These are phyloP conservation scores for Moniliophthora roreri DNA, from an alignment of 1,284 basidiomycete species.

Conservation along the genomic window DNA sequence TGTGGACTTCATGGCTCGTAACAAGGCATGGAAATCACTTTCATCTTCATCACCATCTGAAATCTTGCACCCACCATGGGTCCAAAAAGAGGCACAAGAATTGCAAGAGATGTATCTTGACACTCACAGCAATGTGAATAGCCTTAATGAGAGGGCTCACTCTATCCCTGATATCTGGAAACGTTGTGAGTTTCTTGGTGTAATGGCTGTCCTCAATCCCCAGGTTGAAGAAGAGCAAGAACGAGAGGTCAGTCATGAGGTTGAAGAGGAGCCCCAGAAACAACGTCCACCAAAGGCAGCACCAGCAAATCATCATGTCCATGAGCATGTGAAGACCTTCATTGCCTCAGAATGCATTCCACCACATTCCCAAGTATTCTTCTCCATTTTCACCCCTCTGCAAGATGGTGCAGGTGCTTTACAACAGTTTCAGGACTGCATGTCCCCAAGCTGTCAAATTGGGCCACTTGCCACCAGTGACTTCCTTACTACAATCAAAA, in stretches of 20 bases:
- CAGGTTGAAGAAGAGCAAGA: slow-evolving; percentile 50
- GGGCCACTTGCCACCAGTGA: slow-evolving; percentile 29
- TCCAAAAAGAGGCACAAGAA: slow-evolving; percentile 36
- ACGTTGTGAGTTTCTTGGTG: slow-evolving; percentile 28
- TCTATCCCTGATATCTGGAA: slow-evolving; percentile 24
- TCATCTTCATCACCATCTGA: neutral
- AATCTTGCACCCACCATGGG: slow-evolving; percentile 30
- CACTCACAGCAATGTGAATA: neutral
- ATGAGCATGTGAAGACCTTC: slow-evolving; percentile 27
- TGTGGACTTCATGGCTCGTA: slow-evolving; percentile 34
- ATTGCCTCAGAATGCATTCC: slow-evolving; percentile 24
- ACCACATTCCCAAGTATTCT: slow-evolving; percentile 1
- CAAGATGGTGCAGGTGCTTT: slow-evolving; percentile 3
- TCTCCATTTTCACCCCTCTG: slow-evolving; percentile 20
- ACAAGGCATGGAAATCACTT: slow-evolving; percentile 30
- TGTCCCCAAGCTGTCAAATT: neutral
- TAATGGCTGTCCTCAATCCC: slow-evolving; percentile 15
- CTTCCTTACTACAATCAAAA: slow-evolving; percentile 27
- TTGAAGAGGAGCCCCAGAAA: slow-evolving; percentile 38
- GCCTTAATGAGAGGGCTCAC: slow-evolving; percentile 1
- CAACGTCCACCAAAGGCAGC: slow-evolving; percentile 30
- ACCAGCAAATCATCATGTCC: slow-evolving; percentile 25
- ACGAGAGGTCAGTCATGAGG: slow-evolving; percentile 44
- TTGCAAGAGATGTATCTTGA: slow-evolving; percentile 38
- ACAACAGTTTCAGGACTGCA: neutral